These are phyloP conservation scores for Suillus lakei DNA, from an alignment of 768 basidiomycete genomes.

Conservation along the genomic window DNA sequence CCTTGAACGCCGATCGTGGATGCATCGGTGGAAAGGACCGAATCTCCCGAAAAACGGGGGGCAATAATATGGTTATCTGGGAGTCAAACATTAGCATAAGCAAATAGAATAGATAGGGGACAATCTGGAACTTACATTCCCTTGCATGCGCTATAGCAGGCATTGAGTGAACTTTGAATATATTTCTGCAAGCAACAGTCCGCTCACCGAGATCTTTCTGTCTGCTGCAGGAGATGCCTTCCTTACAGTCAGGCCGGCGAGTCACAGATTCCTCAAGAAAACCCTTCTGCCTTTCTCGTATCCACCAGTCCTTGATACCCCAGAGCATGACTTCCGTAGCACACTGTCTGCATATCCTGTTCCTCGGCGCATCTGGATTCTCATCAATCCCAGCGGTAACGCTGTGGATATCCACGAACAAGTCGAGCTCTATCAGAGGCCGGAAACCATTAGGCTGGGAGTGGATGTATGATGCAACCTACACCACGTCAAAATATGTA, in stretches of 20 bases:
- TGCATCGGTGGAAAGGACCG: background rate
- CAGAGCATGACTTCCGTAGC: conserved; percentile 76
- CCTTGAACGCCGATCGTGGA: background rate
- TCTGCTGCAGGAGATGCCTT: conserved; percentile 59
- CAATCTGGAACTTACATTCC: conserved; percentile 61
- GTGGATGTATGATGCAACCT: conserved; percentile 69
- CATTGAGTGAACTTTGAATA: conserved; percentile 8
- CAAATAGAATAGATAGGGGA: conserved; percentile 5
- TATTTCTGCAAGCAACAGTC: conserved; percentile 1
- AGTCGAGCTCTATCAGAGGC: conserved; percentile 68
- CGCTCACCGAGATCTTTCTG: conserved; percentile 71
- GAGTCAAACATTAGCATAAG: conserved; percentile 13
- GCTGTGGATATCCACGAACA: conserved; percentile 71
- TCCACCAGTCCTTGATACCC: conserved; percentile 84
- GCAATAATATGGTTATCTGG: conserved; percentile 47
- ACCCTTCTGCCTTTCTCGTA: conserved; percentile 75
- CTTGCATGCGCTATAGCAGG: conserved; percentile 62
- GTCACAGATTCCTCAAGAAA: conserved; percentile 58
- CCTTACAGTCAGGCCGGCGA: conserved; percentile 69
- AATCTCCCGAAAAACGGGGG: background rate
- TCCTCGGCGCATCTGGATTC: conserved; percentile 61
- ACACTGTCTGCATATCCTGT: conserved; percentile 70
- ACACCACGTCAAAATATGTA: conserved; percentile 13
- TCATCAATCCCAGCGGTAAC: conserved; percentile 60
- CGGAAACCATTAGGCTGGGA: conserved; percentile 66